Evolutionary conservation across 106 monocot species (phyloP).

Genomic region (Phalaenopsis equestris): DNA sequence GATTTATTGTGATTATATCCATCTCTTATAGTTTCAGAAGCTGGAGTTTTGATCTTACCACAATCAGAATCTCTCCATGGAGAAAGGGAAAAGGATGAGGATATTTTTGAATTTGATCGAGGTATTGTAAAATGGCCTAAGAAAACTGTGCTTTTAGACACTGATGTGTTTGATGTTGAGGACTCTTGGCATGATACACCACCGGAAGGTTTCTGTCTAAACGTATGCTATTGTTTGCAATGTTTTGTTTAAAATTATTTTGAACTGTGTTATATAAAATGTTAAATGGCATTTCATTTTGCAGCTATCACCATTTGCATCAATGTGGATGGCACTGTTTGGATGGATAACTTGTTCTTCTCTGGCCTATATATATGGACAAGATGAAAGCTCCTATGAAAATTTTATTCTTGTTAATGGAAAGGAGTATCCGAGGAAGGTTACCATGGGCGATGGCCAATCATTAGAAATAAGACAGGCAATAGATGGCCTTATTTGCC

Average conservation of each 20-base stretch:
- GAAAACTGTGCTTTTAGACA: conserved; percentile 87
- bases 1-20: not conserved
- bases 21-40: conserved; percentile 41
- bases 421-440: conserved; percentile 65
- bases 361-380: conserved; percentile 65
- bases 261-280: not conserved
- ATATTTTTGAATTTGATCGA: conserved; percentile 29
- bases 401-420: conserved; percentile 63
- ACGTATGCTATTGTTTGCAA: conserved; percentile 20
- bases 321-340: conserved; percentile 86
- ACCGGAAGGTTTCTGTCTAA: conserved; percentile 78
- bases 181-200: conserved; percentile 95
- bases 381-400: conserved; percentile 35
- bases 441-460: conserved; percentile 43
- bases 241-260: not conserved
- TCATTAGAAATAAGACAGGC: conserved; percentile 78
- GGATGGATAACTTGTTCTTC: conserved; percentile 86
- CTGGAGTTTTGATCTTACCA: conserved; percentile 70
- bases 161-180: conserved; percentile 75
- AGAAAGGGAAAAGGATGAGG: conserved; percentile 25
- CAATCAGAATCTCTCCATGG: conserved; percentile 17
- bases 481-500: conserved; percentile 65
- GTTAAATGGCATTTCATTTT: conserved; percentile 7
- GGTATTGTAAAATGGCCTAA: conserved; percentile 78
- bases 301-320: conserved; percentile 86